Percentiles rank a stretch among this genome's conserved stretches.
Evolutionary conservation across 2,329 filamentous ascomycete genomes (phyloP).

Genomic region (Penicillium aurantiogriseum): DNA sequence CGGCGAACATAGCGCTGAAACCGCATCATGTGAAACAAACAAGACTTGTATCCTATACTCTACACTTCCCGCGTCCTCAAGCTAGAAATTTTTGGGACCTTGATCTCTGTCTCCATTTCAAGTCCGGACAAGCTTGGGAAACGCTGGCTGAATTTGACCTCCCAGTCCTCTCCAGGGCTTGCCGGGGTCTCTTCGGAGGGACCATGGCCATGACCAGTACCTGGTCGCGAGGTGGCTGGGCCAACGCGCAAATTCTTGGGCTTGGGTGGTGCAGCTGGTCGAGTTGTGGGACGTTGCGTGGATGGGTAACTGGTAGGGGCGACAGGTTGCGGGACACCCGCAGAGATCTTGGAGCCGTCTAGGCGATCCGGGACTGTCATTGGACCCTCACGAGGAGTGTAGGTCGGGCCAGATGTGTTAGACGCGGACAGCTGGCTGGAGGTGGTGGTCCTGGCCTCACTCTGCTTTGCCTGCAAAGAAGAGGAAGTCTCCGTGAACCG

Average conservation of each 20-base stretch:
- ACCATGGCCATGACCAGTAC: conserved; percentile 27
- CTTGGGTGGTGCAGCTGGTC: conserved; percentile 59
- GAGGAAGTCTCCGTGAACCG: conserved; percentile 65
- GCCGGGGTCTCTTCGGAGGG: conserved; percentile 27
- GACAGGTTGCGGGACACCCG: conserved; percentile 19
- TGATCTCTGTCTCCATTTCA: conserved; percentile 74
- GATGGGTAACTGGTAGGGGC: conserved; percentile 23
- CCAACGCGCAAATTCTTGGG: conserved; percentile 58
- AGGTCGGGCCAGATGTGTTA: conserved; percentile 22
- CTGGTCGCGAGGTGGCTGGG: conserved; percentile 22
- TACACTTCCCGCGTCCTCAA: conserved; percentile 46
- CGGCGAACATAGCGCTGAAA: conserved; percentile 20
- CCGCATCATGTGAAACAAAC: conserved; percentile 13
- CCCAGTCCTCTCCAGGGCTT: conserved; percentile 57
- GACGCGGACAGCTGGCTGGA: conserved; percentile 24
- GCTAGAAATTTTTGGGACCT: conserved; percentile 37
- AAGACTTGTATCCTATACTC: conserved; percentile 12
- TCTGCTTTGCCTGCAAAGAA: conserved; percentile 43
- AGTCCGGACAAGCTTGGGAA: conserved; percentile 82
- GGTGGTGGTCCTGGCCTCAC: conserved; percentile 20
- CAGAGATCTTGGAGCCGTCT: conserved; percentile 18
- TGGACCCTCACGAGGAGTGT: conserved; percentile 15
- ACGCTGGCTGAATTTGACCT: conserved; percentile 73
- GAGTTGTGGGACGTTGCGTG: conserved; percentile 34
- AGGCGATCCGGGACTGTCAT: conserved; percentile 17